phyloP scores from a whole-genome alignment of 2,329 filamentous ascomycete genomes.

The Aureobasidium leucospermi region DNA sequence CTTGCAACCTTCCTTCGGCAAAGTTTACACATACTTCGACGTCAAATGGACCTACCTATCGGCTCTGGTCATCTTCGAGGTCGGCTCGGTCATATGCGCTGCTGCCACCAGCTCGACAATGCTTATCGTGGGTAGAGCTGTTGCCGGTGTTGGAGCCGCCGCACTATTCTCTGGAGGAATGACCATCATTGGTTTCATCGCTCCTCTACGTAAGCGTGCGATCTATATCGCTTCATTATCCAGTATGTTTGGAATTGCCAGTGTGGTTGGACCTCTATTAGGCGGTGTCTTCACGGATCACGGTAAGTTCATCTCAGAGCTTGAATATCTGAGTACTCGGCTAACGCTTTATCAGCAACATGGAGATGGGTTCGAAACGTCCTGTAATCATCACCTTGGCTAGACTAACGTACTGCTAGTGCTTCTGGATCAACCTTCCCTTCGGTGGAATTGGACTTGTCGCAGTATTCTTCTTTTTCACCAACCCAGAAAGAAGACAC shows the following conservation, averaged over 20 bases:
- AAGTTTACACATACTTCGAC: slow-evolving; percentile 54
- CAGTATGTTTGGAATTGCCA: slow-evolving; percentile 33
- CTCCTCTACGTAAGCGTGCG: slow-evolving; percentile 36
- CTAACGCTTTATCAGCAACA: neutral
- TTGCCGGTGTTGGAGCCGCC: slow-evolving; percentile 48
- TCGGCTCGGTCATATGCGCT: slow-evolving; percentile 50
- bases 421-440: slow-evolving; percentile 26
- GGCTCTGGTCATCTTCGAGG: slow-evolving; percentile 38
- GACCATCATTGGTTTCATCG: slow-evolving; percentile 41
- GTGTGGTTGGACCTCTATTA: slow-evolving; percentile 35
- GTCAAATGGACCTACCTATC: slow-evolving; percentile 46
- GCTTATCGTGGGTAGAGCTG: slow-evolving; percentile 49
- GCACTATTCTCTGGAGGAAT: slow-evolving; percentile 38
- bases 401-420: neutral
- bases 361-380: slow-evolving; percentile 2
- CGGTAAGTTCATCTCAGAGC: slow-evolving; percentile 19
- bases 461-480: slow-evolving; percentile 26
- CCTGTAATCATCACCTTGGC: neutral
- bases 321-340: neutral
- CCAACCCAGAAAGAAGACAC: slow-evolving; percentile 20
- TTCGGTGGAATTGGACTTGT: slow-evolving; percentile 32
- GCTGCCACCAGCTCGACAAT: slow-evolving; percentile 41
- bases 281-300: slow-evolving; percentile 37
- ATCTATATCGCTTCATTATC: slow-evolving; percentile 33
- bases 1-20: slow-evolving; percentile 41